Evolutionary conservation across 2,329 filamentous ascomycete species (phyloP), one percentile per base, ranked within the genome.

Genomic region (Aspergillus calidoustus): DNA sequence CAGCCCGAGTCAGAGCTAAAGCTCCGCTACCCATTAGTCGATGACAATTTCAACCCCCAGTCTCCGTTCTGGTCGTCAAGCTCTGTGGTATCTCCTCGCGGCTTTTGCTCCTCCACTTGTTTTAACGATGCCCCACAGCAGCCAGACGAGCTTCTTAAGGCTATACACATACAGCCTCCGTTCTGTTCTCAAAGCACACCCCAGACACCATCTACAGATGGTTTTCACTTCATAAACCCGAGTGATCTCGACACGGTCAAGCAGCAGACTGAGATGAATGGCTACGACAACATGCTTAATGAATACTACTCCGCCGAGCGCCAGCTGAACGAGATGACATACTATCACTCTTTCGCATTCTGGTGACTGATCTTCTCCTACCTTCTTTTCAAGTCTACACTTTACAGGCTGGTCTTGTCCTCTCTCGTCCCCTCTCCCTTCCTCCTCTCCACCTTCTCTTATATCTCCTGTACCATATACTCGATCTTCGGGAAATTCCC

Each of bases 211-310:
- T 47, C 48, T 5, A 51, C 11, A 3, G 53, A 41, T 23, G 19
- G 53, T 17, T 49, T 53, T 23, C 25, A 41, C 7, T 4, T 51
- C 30, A 38, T 11, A 8, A 22, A 30, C 11, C 53, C 47, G 9
- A 7, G 48, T 8, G 6, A 19, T 25, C 28, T 57, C 7, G n/a
- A 53, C 15, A 4, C 17, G 1, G 1, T 43, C n/a, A 28, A 48
- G 17, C 15, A 23, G 6, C 8, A 38, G 22, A 1, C 17, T 31
- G 30, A 31, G 5, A 22, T 34, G 34, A 49, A 54, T n/a, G 44
- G 48, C 4, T 54, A 57, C 23, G 59, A 57, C 31, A n/a, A 7
- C 7, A 57, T 61, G 59, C 22, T 61, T 2, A 5, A 7, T 2
- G 44, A 61, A 11, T 54, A 57, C 41, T 43, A 57, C 47, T 25